These are phyloP conservation scores for Rhodosporidiobolus sp. DNA, from an alignment of 768 basidiomycete genomes.

Conservation along the genomic window DNA sequence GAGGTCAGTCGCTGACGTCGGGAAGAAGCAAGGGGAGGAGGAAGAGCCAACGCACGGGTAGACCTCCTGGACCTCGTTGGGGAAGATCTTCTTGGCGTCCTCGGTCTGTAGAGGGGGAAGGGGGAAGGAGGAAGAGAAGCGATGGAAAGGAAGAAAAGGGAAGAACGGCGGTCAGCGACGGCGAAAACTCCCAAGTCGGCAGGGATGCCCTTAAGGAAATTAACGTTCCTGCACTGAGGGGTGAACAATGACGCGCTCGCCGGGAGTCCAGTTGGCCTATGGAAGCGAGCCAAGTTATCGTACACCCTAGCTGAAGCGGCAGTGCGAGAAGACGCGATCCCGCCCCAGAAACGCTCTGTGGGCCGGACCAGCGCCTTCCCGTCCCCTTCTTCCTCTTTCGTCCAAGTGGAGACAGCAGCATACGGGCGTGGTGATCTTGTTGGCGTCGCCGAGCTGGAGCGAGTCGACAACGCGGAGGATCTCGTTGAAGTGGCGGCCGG, in stretches of 20 bases:
- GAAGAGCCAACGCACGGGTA: conserved; percentile 48
- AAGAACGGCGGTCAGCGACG: too few relatives aligned
- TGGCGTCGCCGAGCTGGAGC: conserved; percentile 70
- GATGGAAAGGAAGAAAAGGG: background rate
- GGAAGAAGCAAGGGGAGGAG: conserved; percentile 17
- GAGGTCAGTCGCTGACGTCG: background rate
- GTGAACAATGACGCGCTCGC: conserved; percentile 83
- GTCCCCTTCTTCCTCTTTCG: too few relatives aligned
- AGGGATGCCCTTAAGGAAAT: background rate
- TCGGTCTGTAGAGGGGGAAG: conserved; percentile 56
- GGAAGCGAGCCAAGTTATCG: background rate
- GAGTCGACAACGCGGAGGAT: conserved; percentile 78
- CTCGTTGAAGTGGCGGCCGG: conserved; percentile 87
- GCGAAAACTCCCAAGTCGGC: too few relatives aligned
- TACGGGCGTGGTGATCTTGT: conserved; percentile 47
- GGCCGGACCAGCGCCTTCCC: too few relatives aligned
- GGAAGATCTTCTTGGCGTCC: conserved; percentile 88
- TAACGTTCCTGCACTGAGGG: conserved; percentile 41
- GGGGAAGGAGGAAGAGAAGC: conserved; percentile 54
- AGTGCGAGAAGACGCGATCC: conserved; percentile 65
- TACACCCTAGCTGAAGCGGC: conserved; percentile 21
- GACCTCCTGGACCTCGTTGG: conserved; percentile 66
- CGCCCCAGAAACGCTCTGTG: too few relatives aligned
- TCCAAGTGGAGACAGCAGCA: background rate
- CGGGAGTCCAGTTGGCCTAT: conserved; percentile 84